phyloP scores from a whole-genome alignment of 1,284 basidiomycete genomes.

The Lentinula novae-zelandiae region DNA sequence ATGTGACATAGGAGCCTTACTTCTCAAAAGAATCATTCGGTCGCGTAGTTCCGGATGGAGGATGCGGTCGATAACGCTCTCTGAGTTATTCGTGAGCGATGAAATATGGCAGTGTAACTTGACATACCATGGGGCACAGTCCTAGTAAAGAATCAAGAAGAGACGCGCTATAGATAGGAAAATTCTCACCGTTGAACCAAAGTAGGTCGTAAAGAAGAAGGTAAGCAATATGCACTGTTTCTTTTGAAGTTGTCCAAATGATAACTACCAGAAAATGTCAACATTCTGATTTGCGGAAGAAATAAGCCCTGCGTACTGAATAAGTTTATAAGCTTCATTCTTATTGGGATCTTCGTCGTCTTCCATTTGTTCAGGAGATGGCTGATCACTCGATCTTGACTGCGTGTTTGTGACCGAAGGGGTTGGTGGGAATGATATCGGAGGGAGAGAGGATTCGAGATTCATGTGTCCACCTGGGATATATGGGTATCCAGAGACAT shows the following conservation, averaged over 20 bases:
- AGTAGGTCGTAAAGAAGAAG: conserved; percentile 82
- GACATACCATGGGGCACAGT: conserved; percentile 78
- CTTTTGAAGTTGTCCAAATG: conserved; percentile 85
- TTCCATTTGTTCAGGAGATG: conserved; percentile 30
- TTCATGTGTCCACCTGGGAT: conserved; percentile 53
- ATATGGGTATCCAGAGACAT: conserved; percentile 46
- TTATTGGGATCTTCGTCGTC: conserved; percentile 64
- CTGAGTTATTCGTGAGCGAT: conserved; percentile 32
- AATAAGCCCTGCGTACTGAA: conserved; percentile 46
- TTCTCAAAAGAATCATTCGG: conserved; percentile 82
- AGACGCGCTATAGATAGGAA: neutral
- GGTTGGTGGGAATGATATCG: conserved; percentile 41
- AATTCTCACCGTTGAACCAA: conserved; percentile 67
- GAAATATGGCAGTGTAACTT: conserved; percentile 7
- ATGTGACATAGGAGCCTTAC: conserved; percentile 34
- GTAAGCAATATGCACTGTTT: conserved; percentile 82
- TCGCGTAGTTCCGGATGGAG: conserved; percentile 86
- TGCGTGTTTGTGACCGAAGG: conserved; percentile 21
- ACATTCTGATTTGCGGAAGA: neutral
- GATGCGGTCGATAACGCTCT: conserved; percentile 86
- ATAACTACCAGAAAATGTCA: conserved; percentile 45
- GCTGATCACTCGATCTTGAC: conserved; percentile 19
- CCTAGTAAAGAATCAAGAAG: conserved; percentile 33
- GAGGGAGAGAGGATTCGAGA: conserved; percentile 47
- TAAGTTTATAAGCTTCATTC: conserved; percentile 77